Conservation (phyloP, 2,329 filamentous ascomycete genomes). For the Allantophomopsis cytisporea region DNA sequence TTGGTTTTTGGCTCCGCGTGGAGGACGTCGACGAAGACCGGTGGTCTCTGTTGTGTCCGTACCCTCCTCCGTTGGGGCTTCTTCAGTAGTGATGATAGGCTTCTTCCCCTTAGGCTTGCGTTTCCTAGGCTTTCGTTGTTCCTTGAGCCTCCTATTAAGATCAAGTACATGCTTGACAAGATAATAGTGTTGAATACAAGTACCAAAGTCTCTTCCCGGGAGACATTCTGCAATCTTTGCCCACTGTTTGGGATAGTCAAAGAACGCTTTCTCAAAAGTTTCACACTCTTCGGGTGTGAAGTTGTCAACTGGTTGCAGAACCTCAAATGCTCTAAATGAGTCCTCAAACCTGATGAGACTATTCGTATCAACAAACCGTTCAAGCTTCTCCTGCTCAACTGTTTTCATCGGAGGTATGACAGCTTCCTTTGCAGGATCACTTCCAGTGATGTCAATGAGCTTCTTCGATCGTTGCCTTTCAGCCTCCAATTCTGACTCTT, state of each 20-base stretch:
- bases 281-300: constrained; percentile 60
- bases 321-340: constrained; percentile 57
- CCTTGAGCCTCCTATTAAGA: constrained; percentile 47
- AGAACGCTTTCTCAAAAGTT: constrained; percentile 60
- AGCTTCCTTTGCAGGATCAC: constrained; percentile 66
- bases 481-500: constrained; percentile 60
- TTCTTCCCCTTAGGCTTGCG: constrained; percentile 21
- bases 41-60: constrained; percentile 39
- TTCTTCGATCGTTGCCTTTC: constrained; percentile 55
- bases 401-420: constrained; percentile 58
- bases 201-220: constrained; percentile 56
- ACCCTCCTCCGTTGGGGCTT: constrained; percentile 32
- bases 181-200: constrained; percentile 81
- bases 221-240: constrained; percentile 60
- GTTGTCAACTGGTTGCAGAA: constrained; percentile 59
- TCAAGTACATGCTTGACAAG: constrained; percentile 62
- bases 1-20: constrained; percentile 32
- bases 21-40: constrained; percentile 44
- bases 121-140: constrained; percentile 35
- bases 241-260: constrained; percentile 73
- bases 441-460: constrained; percentile 51
- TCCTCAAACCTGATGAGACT: constrained; percentile 51
- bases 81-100: constrained; percentile 6
- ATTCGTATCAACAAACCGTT: constrained; percentile 50
- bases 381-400: constrained; percentile 40